A percentile compares a stretch with the other conserved stretches of the same genome.
Evolutionary conservation across 2,329 filamentous ascomycete species (phyloP).

Genomic region (Alternaria angustiovoidea): DNA sequence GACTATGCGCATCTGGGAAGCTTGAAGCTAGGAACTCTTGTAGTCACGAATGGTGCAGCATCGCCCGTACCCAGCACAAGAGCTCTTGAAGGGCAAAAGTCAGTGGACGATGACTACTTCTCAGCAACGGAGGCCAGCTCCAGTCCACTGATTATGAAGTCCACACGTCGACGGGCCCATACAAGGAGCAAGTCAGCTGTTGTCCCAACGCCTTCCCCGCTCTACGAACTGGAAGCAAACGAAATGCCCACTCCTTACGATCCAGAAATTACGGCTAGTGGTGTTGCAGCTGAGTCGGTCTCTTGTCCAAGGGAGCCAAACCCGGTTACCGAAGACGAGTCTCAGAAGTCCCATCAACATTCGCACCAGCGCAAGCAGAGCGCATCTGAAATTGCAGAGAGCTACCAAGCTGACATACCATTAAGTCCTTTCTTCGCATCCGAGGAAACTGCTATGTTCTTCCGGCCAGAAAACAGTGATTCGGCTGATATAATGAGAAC

Average conservation of each 20-base stretch:
- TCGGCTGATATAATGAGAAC: slow-evolving; percentile 19
- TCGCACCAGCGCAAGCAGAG: slow-evolving; percentile 30
- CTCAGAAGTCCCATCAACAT: slow-evolving; percentile 24
- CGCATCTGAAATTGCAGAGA: slow-evolving; percentile 35
- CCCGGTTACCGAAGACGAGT: slow-evolving; percentile 7
- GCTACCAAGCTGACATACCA: slow-evolving; percentile 41
- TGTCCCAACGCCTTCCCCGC: slow-evolving; percentile 23
- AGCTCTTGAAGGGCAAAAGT: slow-evolving; percentile 15
- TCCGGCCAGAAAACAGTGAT: slow-evolving; percentile 5
- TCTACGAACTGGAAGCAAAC: slow-evolving; percentile 15
- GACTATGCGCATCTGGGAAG: slow-evolving; percentile 54
- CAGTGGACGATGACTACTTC: slow-evolving; percentile 42
- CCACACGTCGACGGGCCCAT: slow-evolving; percentile 30
- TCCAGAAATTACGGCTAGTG: background rate
- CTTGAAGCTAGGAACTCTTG: slow-evolving; percentile 54
- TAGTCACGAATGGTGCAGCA: slow-evolving; percentile 57
- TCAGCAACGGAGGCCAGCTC: slow-evolving; percentile 25
- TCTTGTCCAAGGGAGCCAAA: slow-evolving; percentile 3
- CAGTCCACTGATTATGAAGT: slow-evolving; percentile 34
- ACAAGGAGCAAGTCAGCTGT: slow-evolving; percentile 40
- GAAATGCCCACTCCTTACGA: background rate
- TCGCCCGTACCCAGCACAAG: slow-evolving; percentile 55
- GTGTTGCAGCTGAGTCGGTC: slow-evolving; percentile 13
- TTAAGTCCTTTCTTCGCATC: slow-evolving; percentile 32
- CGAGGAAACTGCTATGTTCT: background rate